These are phyloP conservation scores for Calocybe gangraenosa DNA, from an alignment of 768 basidiomycete genomes.

Conservation along the genomic window DNA sequence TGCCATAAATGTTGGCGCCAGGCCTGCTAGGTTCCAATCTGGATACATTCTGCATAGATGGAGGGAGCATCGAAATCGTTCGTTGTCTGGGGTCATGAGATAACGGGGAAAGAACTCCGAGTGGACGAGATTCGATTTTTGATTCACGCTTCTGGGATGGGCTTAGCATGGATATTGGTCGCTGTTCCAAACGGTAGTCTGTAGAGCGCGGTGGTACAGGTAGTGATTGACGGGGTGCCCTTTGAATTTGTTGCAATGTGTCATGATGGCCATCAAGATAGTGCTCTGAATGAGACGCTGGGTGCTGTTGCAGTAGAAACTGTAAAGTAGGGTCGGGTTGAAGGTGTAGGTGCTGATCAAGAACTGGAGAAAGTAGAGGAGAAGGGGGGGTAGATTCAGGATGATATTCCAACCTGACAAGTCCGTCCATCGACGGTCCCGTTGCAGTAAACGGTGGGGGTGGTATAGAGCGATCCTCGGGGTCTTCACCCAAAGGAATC, in stretches of 20 bases:
- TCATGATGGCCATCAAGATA: background rate
- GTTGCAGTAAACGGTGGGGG: slow-evolving; percentile 37
- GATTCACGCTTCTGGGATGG: background rate
- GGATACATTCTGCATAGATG: slow-evolving; percentile 8
- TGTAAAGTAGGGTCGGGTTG: slow-evolving; percentile 8
- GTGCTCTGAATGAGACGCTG: background rate
- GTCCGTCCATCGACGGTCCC: slow-evolving; percentile 33
- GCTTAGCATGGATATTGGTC: slow-evolving; percentile 8
- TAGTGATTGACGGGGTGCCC: slow-evolving; percentile 17
- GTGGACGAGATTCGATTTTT: background rate
- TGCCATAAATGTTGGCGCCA: slow-evolving; percentile 34
- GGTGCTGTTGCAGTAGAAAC: background rate
- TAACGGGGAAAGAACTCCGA: background rate
- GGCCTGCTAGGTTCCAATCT: slow-evolving; percentile 39
- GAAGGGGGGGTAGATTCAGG: slow-evolving; percentile 19
- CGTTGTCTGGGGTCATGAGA: slow-evolving; percentile 6
- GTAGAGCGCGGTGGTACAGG: slow-evolving; percentile 11
- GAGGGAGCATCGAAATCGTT: slow-evolving; percentile 7
- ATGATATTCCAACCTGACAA: slow-evolving; percentile 20
- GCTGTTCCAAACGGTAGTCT: slow-evolving; percentile 9
- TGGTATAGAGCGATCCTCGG: slow-evolving; percentile 22
- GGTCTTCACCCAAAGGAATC: slow-evolving; percentile 14
- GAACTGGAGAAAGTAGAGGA: slow-evolving; percentile 18
- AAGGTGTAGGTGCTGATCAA: slow-evolving; percentile 7
- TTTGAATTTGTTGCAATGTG: slow-evolving; percentile 6